Conservation (phyloP, 768 basidiomycete genomes). For the Epithele typhae region DNA sequence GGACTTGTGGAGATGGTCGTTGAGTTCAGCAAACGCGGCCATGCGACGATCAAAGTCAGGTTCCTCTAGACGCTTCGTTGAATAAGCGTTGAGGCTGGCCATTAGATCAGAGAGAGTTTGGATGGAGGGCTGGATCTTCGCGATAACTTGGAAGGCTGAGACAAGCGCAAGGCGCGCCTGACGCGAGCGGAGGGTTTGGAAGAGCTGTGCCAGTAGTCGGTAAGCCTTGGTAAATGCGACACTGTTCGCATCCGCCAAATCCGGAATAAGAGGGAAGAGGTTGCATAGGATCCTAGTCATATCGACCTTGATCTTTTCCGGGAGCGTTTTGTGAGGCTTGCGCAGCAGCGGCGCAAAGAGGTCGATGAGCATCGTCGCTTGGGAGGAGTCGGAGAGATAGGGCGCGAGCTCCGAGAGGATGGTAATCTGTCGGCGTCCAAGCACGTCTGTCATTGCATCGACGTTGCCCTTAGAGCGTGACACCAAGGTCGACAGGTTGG, state of each 20-base stretch:
- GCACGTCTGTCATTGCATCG: conserved; percentile 45
- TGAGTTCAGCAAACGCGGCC: conserved; percentile 66
- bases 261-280: conserved; percentile 63
- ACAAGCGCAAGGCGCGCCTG: conserved; percentile 68
- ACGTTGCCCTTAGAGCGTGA: conserved; percentile 51
- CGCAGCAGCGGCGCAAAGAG: conserved; percentile 80
- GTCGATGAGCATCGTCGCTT: conserved; percentile 67
- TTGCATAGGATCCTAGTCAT: conserved; percentile 67
- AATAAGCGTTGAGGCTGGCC: conserved; percentile 80
- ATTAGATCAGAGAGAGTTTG: conserved; percentile 49
- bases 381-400: conserved; percentile 60
- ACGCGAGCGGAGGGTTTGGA: conserved; percentile 71
- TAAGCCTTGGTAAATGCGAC: conserved; percentile 49
- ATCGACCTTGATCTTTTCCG: conserved; percentile 84
- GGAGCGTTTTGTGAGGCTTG: conserved; percentile 66
- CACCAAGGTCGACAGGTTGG: conserved; percentile 66
- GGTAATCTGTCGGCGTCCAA: conserved; percentile 77
- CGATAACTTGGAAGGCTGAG: conserved; percentile 54
- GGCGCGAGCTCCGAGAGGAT: conserved; percentile 79
- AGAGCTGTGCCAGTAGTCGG: conserved; percentile 67
- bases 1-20: conserved; percentile 53
- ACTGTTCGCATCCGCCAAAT: conserved; percentile 44
- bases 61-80: conserved; percentile 76
- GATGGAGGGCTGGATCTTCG: conserved; percentile 43
- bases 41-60: conserved; percentile 90